These are phyloP conservation scores for Veloboletus limbatus DNA, from an alignment of 1,284 basidiomycete species.

Conservation along the genomic window DNA sequence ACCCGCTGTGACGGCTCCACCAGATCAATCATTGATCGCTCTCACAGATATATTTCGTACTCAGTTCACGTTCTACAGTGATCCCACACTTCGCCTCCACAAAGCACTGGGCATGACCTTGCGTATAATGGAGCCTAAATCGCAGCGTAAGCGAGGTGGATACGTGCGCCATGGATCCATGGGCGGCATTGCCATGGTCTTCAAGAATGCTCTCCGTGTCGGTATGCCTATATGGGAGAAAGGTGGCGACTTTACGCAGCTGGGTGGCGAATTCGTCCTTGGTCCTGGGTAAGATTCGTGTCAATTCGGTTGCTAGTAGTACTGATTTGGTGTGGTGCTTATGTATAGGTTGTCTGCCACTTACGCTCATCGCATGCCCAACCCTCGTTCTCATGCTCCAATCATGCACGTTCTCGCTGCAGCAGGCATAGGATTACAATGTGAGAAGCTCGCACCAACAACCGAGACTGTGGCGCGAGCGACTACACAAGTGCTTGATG, in stretches of 20 bases:
- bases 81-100: conserved; percentile 71
- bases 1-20: not conserved
- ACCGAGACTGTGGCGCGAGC: conserved; percentile 6
- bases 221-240: conserved; percentile 79
- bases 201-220: conserved; percentile 61
- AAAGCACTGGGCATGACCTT: conserved; percentile 73
- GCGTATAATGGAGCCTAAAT: conserved; percentile 40
- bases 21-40: not conserved
- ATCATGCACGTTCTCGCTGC: conserved; percentile 63
- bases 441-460: conserved; percentile 19
- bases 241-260: conserved; percentile 72
- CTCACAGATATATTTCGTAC: conserved; percentile 55
- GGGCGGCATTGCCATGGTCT: conserved; percentile 66
- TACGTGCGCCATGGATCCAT: conserved; percentile 66
- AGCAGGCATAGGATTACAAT: conserved; percentile 45
- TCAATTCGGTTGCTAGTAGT: conserved; percentile 10
- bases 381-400: conserved; percentile 64
- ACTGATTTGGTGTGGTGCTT: conserved; percentile 2
- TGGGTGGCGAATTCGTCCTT: conserved; percentile 89
- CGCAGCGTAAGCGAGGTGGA: conserved; percentile 43
- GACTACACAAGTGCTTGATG: conserved; percentile 32
- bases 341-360: conserved; percentile 49
- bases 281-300: conserved; percentile 60
- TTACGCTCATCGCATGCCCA: conserved; percentile 74
- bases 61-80: conserved; percentile 71